Evolutionary conservation across 208 protist species (phyloP).

Genomic region (Trypanosoma avium): DNA sequence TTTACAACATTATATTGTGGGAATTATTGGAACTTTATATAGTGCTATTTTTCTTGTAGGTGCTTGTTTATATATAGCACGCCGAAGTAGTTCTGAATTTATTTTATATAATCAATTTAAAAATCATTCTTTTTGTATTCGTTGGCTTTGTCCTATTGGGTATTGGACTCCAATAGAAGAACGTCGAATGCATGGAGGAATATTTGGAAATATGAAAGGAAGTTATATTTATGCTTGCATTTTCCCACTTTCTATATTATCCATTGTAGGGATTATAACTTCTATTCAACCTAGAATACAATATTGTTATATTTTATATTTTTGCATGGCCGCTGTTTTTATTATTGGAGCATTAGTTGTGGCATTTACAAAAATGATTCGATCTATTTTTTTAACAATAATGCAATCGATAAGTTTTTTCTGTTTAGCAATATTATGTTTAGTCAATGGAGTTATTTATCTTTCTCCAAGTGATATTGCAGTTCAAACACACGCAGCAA

Average conservation of each 20-base stretch:
- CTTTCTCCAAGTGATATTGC: slow-evolving; percentile 7
- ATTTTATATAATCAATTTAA: not conserved
- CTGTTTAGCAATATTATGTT: not conserved
- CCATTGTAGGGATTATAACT: slow-evolving; percentile 2
- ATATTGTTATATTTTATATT: slow-evolving; percentile 5
- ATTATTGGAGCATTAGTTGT: not conserved
- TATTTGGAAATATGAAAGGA: not conserved
- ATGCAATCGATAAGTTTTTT: slow-evolving; percentile 3
- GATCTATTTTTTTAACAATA: slow-evolving; percentile 13
- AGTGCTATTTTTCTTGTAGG: slow-evolving; percentile 5
- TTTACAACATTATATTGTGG: slow-evolving; percentile 12
- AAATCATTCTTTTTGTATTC: not conserved
- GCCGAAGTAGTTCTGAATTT: not conserved
- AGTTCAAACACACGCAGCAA: slow-evolving; percentile 1
- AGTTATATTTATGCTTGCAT: not conserved
- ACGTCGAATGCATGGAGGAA: not conserved
- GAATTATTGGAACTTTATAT: slow-evolving; percentile 3
- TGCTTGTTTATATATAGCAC: slow-evolving; percentile 1
- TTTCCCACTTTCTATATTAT: slow-evolving; percentile 7
- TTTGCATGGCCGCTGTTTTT: slow-evolving; percentile 15
- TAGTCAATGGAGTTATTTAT: not conserved
- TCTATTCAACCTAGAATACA: not conserved
- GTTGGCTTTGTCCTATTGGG: slow-evolving; percentile 9
- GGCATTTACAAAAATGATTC: slow-evolving; percentile 19
- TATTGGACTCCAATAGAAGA: not conserved